A percentile compares a stretch with the other conserved stretches of the same genome.
Conservation (phyloP, 169 alveolate species). For the Plasmodium malariae region DNA sequence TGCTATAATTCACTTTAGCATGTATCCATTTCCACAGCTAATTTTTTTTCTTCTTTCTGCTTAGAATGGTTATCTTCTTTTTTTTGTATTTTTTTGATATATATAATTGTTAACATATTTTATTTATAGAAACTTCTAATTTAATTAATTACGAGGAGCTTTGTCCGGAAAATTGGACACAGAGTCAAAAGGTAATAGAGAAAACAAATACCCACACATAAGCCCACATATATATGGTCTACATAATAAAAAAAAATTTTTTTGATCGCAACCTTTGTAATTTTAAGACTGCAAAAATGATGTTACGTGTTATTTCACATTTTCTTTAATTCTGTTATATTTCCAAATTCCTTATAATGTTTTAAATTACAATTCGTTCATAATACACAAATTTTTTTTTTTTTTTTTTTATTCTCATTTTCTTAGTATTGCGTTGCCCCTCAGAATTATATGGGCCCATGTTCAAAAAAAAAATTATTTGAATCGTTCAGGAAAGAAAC, state of each 20-base stretch:
- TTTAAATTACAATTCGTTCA: no score
- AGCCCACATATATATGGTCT: no score
- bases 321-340: neutral
- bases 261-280: no score
- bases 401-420: neutral
- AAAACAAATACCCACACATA: no score
- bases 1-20: no score
- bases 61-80: neutral
- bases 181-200: constrained; percentile 27
- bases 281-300: no score
- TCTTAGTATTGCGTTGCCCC: constrained; percentile 65
- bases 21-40: no score
- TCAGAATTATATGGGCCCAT: constrained; percentile 46
- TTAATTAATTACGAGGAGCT: constrained; percentile 32
- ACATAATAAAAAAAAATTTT: no score
- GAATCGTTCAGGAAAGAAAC: constrained; percentile 20
- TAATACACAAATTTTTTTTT: constrained; percentile 9
- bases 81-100: neutral
- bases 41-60: neutral
- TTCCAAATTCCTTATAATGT: no score
- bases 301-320: neutral
- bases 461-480: constrained; percentile 55
- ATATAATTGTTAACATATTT: neutral
- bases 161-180: constrained; percentile 61
- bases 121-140: constrained; percentile 8